Base-by-base conservation (phyloP, 2,329 filamentous ascomycete genomes). In the Whalleya microplaca region DNA sequence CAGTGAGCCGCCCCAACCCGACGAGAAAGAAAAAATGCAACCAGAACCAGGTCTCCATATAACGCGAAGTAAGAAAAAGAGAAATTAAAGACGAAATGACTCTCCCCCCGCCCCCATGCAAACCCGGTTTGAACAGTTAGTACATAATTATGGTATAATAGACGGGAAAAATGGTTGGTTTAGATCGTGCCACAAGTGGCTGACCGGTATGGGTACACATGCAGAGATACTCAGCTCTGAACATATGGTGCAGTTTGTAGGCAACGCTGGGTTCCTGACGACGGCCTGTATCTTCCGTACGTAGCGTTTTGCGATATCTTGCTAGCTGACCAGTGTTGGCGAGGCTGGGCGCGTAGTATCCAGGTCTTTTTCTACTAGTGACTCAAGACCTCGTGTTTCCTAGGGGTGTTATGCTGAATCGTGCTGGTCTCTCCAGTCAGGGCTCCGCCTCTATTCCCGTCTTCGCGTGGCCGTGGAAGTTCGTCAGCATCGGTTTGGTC, bases 331-430 rank as follows among this genome's bases (percentile, higher is more conserved):
- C 10, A 37, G 14, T 12, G 14, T 37, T 37, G 14, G 32, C 3
- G 3, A 37, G 32, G 23, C 23, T 27, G 9, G 23, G 41, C n/a
- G n/a, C n/a, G n/a, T 6, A 43, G 18, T 6, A 10, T 45, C 37
- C 41, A 19, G 41, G 19, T 10, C n/a, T 6, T n/a, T 32, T n/a
- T 32, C 41, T n/a, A 18, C 52, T 62, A 70, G 51, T 71, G 69
- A 53, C 66, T 70, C 64, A 71, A 56, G 29, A 69, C 66, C 50
- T 66, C 66, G 19, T 66, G 63, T 51, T 66, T 64, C 42, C 58
- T 58, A 19, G 49, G 20, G 8, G 55, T 43, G 37, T 48, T 55
- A 23, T 61, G 61, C 19, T 65, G 55, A 21, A 64, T 53, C 8
- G 53, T 37, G 42, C 48, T 27, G 27, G 41, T 53, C 7, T 52